A percentile compares a stretch with the other conserved stretches of the same genome.
Evolutionary conservation across 1,284 basidiomycete species (phyloP).

Genomic region (Cryptococcus neoformans): DNA sequence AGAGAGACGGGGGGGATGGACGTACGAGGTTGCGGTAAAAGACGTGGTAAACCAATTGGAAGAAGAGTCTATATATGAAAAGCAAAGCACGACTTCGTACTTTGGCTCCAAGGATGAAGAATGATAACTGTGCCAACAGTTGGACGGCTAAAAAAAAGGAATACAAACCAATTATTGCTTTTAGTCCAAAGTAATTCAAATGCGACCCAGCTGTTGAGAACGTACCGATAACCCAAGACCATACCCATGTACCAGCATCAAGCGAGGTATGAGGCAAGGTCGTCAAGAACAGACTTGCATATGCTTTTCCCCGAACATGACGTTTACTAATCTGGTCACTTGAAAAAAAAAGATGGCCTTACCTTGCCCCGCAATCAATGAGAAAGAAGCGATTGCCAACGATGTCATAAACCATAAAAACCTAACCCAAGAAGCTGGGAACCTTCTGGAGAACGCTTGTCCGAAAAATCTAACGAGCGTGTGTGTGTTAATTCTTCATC

Average conservation of each 20-base stretch:
- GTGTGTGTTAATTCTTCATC: slow-evolving; percentile 18
- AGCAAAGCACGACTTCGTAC: slow-evolving; percentile 55
- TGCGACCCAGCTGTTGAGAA: slow-evolving; percentile 54
- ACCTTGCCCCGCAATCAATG: slow-evolving; percentile 56
- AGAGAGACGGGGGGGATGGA: no score
- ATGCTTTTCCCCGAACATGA: slow-evolving; percentile 32
- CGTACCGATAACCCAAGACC: slow-evolving; percentile 55
- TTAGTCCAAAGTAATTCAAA: not conserved
- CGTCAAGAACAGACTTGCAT: slow-evolving; percentile 55
- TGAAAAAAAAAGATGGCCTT: no score
- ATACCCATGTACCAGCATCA: slow-evolving; percentile 57
- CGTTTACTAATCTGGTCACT: not conserved
- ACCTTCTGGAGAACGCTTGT: slow-evolving; percentile 49
- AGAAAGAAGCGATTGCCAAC: slow-evolving; percentile 54
- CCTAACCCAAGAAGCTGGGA: slow-evolving; percentile 55
- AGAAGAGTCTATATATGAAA: slow-evolving; percentile 54
- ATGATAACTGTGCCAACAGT: slow-evolving; percentile 51
- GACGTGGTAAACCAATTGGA: slow-evolving; percentile 51
- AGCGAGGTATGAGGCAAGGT: slow-evolving; percentile 56
- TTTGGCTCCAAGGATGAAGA: slow-evolving; percentile 55
- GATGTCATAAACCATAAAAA: slow-evolving; percentile 58
- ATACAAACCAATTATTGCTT: not conserved
- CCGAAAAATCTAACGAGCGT: slow-evolving; percentile 50
- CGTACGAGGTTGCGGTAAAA: slow-evolving; percentile 48
- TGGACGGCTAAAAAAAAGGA: slow-evolving; percentile 47